These are phyloP conservation scores for Picea glauca DNA, from an alignment of 75 land plant species.

Conservation along the genomic window DNA sequence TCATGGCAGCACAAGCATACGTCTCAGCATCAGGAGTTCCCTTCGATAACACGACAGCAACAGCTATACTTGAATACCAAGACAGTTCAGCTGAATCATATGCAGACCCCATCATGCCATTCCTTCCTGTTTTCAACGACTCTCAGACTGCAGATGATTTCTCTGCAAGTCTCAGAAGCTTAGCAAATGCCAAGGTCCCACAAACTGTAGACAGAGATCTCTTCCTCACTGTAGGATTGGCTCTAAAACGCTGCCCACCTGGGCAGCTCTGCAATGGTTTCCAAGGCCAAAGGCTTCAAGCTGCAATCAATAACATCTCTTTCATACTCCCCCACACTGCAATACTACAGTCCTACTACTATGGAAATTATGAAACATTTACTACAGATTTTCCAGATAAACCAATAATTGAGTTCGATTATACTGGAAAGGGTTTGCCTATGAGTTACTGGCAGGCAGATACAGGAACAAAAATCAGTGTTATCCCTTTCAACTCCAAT, in stretches of 20 bases:
- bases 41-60: slow-evolving; percentile 2
- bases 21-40: slow-evolving; percentile 9
- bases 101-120: slow-evolving; percentile 22
- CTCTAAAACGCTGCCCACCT: slow-evolving; percentile 21
- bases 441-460: neutral
- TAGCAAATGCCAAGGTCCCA: slow-evolving; percentile 34
- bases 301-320: slow-evolving; percentile 50
- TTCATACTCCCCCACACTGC: slow-evolving; percentile 25
- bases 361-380: slow-evolving; percentile 15
- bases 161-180: slow-evolving; percentile 29
- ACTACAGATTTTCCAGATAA: slow-evolving; percentile 12
- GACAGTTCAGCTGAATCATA: neutral
- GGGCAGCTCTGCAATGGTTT: slow-evolving; percentile 10
- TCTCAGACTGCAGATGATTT: slow-evolving; percentile 45
- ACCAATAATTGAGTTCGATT: slow-evolving; percentile 16
- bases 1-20: slow-evolving; percentile 30
- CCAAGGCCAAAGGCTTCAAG: slow-evolving; percentile 21
- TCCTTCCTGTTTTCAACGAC: slow-evolving; percentile 60
- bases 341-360: slow-evolving; percentile 21
- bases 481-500: slow-evolving; percentile 4
- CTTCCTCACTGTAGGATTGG: slow-evolving; percentile 44
- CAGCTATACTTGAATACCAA: slow-evolving; percentile 18
- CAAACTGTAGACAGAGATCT: slow-evolving; percentile 34
- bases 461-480: neutral
- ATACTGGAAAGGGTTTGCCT: slow-evolving; percentile 9